Evolutionary conservation across 2,329 filamentous ascomycete species (phyloP).

Genomic region (Elsinoe ampelina): DNA sequence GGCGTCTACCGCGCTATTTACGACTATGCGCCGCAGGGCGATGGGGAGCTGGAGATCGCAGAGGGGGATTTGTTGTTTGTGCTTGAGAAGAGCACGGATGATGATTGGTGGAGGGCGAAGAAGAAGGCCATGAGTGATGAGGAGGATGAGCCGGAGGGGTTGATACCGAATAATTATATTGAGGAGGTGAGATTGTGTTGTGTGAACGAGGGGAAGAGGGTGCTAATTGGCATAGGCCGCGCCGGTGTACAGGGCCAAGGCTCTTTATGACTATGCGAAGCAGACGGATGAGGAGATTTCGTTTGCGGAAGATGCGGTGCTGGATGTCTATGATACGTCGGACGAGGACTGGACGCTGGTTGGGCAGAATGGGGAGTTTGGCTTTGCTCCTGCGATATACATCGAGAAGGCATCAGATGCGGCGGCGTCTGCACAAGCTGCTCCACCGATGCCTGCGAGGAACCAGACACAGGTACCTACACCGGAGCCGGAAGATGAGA

Average conservation of each 20-base stretch:
- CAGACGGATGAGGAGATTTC: slow-evolving; percentile 98
- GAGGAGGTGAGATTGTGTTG: slow-evolving; percentile 62
- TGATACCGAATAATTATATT: slow-evolving; percentile 92
- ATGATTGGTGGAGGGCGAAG: slow-evolving; percentile 94
- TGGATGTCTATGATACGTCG: slow-evolving; percentile 79
- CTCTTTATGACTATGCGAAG: slow-evolving; percentile 95
- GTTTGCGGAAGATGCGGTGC: slow-evolving; percentile 75
- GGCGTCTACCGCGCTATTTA: slow-evolving; percentile 86
- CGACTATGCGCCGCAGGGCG: slow-evolving; percentile 80
- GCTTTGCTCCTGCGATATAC: slow-evolving; percentile 93
- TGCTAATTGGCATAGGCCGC: slow-evolving; percentile 43
- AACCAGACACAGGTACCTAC: slow-evolving; percentile 30
- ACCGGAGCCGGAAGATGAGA: slow-evolving; percentile 25
- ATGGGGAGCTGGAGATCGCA: slow-evolving; percentile 72
- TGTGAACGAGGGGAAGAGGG: background rate
- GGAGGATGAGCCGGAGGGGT: slow-evolving; percentile 80
- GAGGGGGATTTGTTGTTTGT: slow-evolving; percentile 88
- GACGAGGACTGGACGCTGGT: slow-evolving; percentile 97
- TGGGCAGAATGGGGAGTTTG: slow-evolving; percentile 73
- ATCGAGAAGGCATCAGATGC: slow-evolving; percentile 59
- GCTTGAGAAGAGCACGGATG: slow-evolving; percentile 63
- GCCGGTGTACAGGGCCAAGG: slow-evolving; percentile 62
- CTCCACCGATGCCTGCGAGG: slow-evolving; percentile 32
- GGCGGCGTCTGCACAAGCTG: slow-evolving; percentile 35
- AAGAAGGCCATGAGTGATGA: slow-evolving; percentile 71